Conservation (phyloP, 2,329 filamentous ascomycete genomes). For the Hypoxylon sp. region DNA sequence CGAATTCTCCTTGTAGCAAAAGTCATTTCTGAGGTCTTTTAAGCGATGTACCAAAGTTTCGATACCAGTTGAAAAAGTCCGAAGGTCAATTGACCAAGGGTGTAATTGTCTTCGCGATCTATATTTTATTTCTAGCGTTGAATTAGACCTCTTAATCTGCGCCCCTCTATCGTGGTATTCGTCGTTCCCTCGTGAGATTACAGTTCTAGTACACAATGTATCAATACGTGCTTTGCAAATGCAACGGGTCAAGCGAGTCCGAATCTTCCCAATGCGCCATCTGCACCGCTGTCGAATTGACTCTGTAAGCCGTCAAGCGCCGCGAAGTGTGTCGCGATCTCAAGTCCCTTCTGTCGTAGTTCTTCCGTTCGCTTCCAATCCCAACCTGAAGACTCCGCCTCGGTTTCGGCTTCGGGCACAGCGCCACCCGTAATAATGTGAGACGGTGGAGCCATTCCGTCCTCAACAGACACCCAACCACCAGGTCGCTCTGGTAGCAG, state of each 20-base stretch:
- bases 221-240: background rate
- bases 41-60: constrained; percentile 25
- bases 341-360: constrained; percentile 68
- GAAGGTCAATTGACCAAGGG: constrained; percentile 14
- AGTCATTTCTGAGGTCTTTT: background rate
- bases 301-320: constrained; percentile 68
- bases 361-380: constrained; percentile 72
- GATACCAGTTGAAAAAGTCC: constrained; percentile 19
- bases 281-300: constrained; percentile 68
- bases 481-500: constrained; percentile 82
- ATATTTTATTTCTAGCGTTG: constrained; percentile 33
- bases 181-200: constrained; percentile 25
- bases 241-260: constrained; percentile 56
- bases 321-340: constrained; percentile 69
- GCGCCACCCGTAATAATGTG: constrained; percentile 56
- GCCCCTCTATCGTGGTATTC: constrained; percentile 21
- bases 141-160: constrained; percentile 7
- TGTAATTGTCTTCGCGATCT: constrained; percentile 21
- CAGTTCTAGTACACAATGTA: background rate
- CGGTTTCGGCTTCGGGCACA: constrained; percentile 57
- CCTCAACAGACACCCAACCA: constrained; percentile 69
- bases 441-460: constrained; percentile 42
- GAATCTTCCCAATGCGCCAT: constrained; percentile 67
- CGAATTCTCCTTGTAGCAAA: constrained; percentile 3
- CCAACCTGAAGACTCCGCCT: constrained; percentile 62